These are phyloP conservation scores for Cymbopogon citratus DNA, from an alignment of 176 grass and related monocot species.

Conservation along the genomic window DNA sequence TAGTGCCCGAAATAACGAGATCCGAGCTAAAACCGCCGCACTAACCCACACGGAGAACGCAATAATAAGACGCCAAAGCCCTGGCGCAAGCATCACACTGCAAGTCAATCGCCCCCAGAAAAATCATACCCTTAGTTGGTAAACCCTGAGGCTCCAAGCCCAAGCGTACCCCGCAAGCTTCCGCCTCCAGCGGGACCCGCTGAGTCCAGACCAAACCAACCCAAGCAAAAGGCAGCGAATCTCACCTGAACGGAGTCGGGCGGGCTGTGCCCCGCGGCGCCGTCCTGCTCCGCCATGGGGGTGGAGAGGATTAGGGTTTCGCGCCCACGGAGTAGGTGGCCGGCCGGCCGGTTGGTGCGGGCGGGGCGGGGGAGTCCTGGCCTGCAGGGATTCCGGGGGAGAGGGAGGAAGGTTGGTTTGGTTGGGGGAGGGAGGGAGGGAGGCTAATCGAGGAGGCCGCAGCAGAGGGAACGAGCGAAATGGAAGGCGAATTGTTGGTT, in stretches of 20 bases:
- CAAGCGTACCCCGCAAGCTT: constrained; percentile 21
- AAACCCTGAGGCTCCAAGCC: background rate
- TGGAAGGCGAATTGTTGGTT: constrained; percentile 18
- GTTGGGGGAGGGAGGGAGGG: background rate
- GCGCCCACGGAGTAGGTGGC: constrained; percentile 20
- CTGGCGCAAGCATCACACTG: background rate
- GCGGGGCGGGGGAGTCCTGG: background rate
- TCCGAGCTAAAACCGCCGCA: background rate
- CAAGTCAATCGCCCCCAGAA: background rate
- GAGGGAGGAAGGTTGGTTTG: background rate
- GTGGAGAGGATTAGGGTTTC: constrained; percentile 29
- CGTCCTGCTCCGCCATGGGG: constrained; percentile 37
- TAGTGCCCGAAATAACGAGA: background rate
- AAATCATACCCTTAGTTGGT: background rate
- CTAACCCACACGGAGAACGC: background rate
- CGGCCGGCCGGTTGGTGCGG: constrained; percentile 20
- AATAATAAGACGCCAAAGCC: background rate
- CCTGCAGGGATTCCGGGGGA: background rate
- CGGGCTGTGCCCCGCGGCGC: background rate
- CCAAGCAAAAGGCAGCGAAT: background rate
- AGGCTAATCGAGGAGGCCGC: constrained; percentile 21
- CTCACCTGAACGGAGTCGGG: constrained; percentile 27
- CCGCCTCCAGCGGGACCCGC: background rate
- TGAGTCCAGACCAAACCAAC: background rate
- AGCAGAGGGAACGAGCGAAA: background rate